Evolutionary conservation across 352 stramenopile species (phyloP).

Genomic region (Phytopythium helicoides): DNA sequence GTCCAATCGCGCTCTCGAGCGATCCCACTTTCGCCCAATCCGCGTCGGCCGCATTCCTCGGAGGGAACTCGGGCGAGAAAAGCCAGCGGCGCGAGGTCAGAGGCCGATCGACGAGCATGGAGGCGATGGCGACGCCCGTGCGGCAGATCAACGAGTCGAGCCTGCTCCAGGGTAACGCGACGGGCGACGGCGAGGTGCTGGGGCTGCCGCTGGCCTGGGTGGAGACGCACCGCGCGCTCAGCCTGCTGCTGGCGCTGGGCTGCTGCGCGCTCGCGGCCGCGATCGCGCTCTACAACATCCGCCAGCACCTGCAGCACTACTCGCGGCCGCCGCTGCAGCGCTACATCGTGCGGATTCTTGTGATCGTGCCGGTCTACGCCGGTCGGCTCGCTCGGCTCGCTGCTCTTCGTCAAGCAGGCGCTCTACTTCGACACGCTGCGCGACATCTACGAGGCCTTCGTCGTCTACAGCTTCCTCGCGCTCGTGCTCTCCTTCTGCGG

Average conservation of each 20-base stretch:
- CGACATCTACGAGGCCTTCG: slow-evolving; percentile 92
- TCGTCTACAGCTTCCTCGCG: slow-evolving; percentile 91
- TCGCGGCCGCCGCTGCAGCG: slow-evolving; percentile 77
- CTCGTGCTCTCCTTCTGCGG: slow-evolving; percentile 88
- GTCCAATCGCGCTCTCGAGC: too few relatives aligned
- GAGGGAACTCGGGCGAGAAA: too few relatives aligned
- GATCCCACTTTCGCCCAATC: too few relatives aligned
- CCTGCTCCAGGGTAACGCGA: slow-evolving; percentile 63
- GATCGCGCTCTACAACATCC: slow-evolving; percentile 83
- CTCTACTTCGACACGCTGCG: slow-evolving; percentile 87
- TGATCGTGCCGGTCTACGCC: slow-evolving; percentile 87
- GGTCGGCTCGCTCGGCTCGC: slow-evolving; percentile 77
- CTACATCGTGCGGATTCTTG: slow-evolving; percentile 88
- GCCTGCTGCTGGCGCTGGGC: slow-evolving; percentile 53
- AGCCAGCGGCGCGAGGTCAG: too few relatives aligned
- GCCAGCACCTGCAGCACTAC: slow-evolving; percentile 85
- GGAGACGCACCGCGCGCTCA: slow-evolving; percentile 57
- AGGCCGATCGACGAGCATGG: too few relatives aligned
- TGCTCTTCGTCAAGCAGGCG: slow-evolving; percentile 77
- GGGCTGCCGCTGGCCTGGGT: slow-evolving; percentile 68
- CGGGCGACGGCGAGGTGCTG: slow-evolving; percentile 52
- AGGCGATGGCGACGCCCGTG: slow-evolving; percentile 23
- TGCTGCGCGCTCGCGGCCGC: slow-evolving; percentile 55
- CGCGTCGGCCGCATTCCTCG: too few relatives aligned
- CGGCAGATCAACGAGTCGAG: slow-evolving; percentile 64